Conservation (phyloP, 441 rosid genomes). For the Arabidopsis hybrid region DNA sequence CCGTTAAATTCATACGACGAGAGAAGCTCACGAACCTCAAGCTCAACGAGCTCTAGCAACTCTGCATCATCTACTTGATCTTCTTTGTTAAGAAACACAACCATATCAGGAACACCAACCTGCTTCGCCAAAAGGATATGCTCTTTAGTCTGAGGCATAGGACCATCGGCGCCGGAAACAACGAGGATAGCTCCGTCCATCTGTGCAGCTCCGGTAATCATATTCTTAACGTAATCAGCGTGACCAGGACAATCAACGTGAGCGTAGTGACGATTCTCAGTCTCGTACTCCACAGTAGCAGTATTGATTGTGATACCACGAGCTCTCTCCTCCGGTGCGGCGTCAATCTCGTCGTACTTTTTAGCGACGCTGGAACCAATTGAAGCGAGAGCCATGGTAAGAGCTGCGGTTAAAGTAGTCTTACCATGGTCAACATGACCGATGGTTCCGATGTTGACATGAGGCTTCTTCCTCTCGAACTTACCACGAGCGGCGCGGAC, state of each 20-base stretch:
- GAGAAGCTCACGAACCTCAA: slow-evolving; percentile 93
- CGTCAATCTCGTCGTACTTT: slow-evolving; percentile 95
- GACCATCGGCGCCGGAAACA: slow-evolving; percentile 88
- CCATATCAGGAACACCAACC: slow-evolving; percentile 93
- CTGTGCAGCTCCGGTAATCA: slow-evolving; percentile 92
- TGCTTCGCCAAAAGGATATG: slow-evolving; percentile 90
- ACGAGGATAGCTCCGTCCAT: slow-evolving; percentile 95
- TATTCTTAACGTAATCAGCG: slow-evolving; percentile 92
- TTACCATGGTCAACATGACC: slow-evolving; percentile 99
- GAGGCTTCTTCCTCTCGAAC: slow-evolving; percentile 97
- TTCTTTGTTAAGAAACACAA: slow-evolving; percentile 87
- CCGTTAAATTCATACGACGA: slow-evolving; percentile 88
- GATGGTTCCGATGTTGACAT: slow-evolving; percentile 93
- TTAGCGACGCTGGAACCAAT: slow-evolving; percentile 78
- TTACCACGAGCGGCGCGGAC: slow-evolving; percentile 94
- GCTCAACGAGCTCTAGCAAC: slow-evolving; percentile 83
- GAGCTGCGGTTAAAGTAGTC: slow-evolving; percentile 93
- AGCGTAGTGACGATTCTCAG: slow-evolving; percentile 89
- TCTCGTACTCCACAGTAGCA: slow-evolving; percentile 93
- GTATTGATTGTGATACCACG: slow-evolving; percentile 97
- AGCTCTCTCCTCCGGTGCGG: slow-evolving; percentile 96
- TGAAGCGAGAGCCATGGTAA: slow-evolving; percentile 93
- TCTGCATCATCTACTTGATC: slow-evolving; percentile 97
- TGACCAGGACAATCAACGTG: slow-evolving; percentile 96
- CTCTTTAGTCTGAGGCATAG: slow-evolving; percentile 93